Conservation (phyloP, 2,329 filamentous ascomycete genomes). For the Fusarium napiforme region DNA sequence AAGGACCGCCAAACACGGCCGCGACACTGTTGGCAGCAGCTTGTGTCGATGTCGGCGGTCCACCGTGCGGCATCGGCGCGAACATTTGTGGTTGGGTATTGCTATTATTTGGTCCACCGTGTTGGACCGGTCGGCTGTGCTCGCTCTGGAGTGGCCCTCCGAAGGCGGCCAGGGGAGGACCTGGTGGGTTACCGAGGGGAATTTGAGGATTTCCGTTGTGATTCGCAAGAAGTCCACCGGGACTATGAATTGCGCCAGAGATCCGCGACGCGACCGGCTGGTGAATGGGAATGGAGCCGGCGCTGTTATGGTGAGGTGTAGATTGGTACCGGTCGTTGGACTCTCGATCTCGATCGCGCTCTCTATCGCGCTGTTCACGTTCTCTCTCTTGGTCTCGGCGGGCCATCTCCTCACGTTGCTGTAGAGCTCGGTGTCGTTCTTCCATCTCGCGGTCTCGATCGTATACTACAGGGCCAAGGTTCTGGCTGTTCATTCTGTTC, state of each 20-base stretch:
- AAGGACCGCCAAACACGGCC: constrained; percentile 76
- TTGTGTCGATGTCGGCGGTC: constrained; percentile 63
- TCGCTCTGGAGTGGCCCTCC: constrained; percentile 66
- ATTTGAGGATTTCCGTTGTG: constrained; percentile 70
- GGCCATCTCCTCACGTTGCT: constrained; percentile 60
- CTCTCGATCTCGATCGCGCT: constrained; percentile 69
- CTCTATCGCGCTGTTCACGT: constrained; percentile 67
- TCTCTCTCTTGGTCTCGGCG: constrained; percentile 58
- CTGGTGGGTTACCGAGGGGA: constrained; percentile 63
- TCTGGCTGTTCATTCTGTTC: constrained; percentile 60
- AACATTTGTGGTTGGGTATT: constrained; percentile 67
- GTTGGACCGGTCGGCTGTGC: constrained; percentile 62
- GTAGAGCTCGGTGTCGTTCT: constrained; percentile 59
- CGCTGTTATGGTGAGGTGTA: constrained; percentile 82
- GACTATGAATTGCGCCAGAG: constrained; percentile 86
- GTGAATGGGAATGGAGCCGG: constrained; percentile 89
- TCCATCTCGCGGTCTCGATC: constrained; percentile 62
- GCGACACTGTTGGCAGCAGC: constrained; percentile 69
- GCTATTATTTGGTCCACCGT: constrained; percentile 60
- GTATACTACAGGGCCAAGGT: constrained; percentile 55
- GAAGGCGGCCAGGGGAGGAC: constrained; percentile 60
- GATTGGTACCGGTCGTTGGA: constrained; percentile 74
- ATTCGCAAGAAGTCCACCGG: constrained; percentile 85
- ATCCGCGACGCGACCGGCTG: constrained; percentile 90
- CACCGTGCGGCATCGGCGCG: constrained; percentile 62